Evolutionary conservation across 768 basidiomycete species (phyloP), one percentile per base, ranked within the genome.

Genomic region (Tulasnella sp.): DNA sequence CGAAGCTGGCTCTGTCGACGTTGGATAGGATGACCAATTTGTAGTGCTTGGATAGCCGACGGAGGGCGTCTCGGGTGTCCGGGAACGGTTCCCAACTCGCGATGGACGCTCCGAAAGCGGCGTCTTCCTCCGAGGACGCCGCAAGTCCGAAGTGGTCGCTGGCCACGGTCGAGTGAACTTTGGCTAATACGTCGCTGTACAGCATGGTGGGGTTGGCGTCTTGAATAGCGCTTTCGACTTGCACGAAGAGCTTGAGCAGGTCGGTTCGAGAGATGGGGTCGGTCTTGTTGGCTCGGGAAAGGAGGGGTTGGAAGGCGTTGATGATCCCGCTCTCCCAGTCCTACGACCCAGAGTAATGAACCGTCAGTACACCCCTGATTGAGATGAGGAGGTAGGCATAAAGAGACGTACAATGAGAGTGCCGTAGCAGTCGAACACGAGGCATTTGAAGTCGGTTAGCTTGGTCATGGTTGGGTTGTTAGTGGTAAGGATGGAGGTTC

Each of bases 391-490:
- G 40, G 16, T 4, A 84, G 24, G 11, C 5, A 41, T 6, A 24
- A 74, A 11, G 18, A 74, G 18, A 74, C 88, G 76, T 84, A 91
- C 91, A 69, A 90, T 86, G 75, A 94, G 89, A 0, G 94, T 95
- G 4, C 92, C 93, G 82, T 94, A 94, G 81, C 93, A 92, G 82
- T 95, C 94, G 84, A 93, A 93, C 74, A 93, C 86, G 64, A 94
- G 88, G 34, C 89, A 89, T 80, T 87, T 88, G 74, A 81, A 82
- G 41, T 82, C 81, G 58, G 81, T 76, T 0, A 82, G 40, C 74
- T 81, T 81, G 64, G 44, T 37, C 34, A 76, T 42, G 40, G 76
- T 31, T 12, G 16, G 60, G n/a, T 37, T 34, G 50, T 2, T 28
- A 14, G 12, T 4, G 46, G 14, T 42, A 34, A 11, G 22, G 37